Evolutionary conservation across 208 protist genomes (phyloP).

Genomic region (Leishmania lainsoni): DNA sequence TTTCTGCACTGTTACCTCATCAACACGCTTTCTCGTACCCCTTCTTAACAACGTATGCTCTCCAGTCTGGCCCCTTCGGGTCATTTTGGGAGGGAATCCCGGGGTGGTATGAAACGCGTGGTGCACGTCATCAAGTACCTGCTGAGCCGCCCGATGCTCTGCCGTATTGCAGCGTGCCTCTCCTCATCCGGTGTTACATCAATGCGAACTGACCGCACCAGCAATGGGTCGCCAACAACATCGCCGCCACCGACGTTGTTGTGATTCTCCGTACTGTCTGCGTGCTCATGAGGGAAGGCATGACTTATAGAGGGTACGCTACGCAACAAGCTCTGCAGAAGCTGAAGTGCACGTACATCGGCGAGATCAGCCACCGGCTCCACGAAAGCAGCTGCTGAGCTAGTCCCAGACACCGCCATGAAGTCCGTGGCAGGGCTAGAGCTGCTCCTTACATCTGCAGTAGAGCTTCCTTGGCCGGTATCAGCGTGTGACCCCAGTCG

Average conservation of each 20-base stretch:
- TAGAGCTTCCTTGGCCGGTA: too few relatives aligned
- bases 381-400: not conserved
- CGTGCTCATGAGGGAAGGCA: not conserved
- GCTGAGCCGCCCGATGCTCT: slow-evolving; percentile 37
- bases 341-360: slow-evolving; percentile 20
- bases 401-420: not conserved
- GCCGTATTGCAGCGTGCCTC: not conserved
- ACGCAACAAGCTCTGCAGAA: slow-evolving; percentile 26
- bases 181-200: slow-evolving; percentile 14
- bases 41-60: not conserved
- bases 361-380: slow-evolving; percentile 24
- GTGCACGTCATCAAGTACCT: slow-evolving; percentile 24
- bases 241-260: not conserved
- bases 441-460: not conserved
- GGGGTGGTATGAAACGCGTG: slow-evolving; percentile 1
- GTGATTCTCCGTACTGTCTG: not conserved
- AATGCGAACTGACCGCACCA: not conserved
- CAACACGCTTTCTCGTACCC: not conserved
- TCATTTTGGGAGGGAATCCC: not conserved
- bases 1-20: not conserved
- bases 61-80: not conserved
- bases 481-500: not conserved
- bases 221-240: not conserved
- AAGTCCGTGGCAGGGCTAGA: not conserved
- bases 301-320: not conserved